phyloP scores from a whole-genome alignment of 164 flowering plant species.

The Echeveria elegans region DNA sequence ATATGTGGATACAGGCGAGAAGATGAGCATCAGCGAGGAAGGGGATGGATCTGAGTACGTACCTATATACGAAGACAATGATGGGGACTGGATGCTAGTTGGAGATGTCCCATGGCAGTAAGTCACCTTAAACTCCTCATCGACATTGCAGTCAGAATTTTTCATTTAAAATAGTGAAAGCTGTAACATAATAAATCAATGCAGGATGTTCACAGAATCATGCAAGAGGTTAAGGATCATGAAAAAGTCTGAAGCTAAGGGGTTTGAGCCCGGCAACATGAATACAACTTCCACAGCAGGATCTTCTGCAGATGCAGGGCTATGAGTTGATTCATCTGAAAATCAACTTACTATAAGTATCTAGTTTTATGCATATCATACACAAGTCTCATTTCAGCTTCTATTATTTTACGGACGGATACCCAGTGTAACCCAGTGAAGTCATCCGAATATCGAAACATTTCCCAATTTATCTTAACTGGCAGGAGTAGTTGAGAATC shows the following conservation, averaged over 20 bases:
- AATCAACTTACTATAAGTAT: not conserved
- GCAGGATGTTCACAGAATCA: not conserved
- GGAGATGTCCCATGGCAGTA: conserved; percentile 1
- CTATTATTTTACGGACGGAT: too few species aligned
- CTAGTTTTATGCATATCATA: not conserved
- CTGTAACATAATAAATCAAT: not conserved
- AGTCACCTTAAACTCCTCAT: not conserved
- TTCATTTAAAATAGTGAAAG: not conserved
- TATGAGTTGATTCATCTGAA: not conserved
- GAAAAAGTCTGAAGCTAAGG: not conserved
- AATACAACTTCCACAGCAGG: not conserved
- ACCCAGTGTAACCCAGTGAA: too few species aligned
- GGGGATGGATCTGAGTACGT: not conserved
- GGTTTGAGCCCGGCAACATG: not conserved
- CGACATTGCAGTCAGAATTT: not conserved
- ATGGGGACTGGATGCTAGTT: not conserved
- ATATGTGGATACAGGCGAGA: conserved; percentile 3
- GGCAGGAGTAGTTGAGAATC: too few species aligned
- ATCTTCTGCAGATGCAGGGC: not conserved
- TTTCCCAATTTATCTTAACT: not conserved
- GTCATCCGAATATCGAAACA: not conserved
- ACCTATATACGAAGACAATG: not conserved
- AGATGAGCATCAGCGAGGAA: not conserved
- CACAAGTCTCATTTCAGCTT: too few species aligned
- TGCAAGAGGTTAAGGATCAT: not conserved